These are phyloP conservation scores for Xylaria cubensis DNA, from an alignment of 495 filamentous ascomycete species.

Conservation along the genomic window DNA sequence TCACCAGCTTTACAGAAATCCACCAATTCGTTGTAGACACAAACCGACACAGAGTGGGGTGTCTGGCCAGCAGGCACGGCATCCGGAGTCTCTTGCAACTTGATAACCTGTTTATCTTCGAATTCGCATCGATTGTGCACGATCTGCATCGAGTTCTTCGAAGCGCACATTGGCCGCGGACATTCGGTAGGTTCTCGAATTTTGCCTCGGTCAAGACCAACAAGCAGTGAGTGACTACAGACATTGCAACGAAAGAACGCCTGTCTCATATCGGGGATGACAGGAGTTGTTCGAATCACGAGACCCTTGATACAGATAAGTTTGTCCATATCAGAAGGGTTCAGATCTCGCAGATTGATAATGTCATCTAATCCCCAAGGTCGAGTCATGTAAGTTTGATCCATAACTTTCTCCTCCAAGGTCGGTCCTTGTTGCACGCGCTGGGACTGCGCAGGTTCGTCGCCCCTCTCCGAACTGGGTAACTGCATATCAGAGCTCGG, in stretches of 20 bases:
- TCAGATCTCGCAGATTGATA: constrained; percentile 93
- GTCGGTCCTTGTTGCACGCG: constrained; percentile 42
- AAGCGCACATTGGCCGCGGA: constrained; percentile 81
- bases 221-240: constrained; percentile 88
- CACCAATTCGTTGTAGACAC: constrained; percentile 95
- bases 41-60: constrained; percentile 96
- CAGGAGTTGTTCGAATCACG: constrained; percentile 92
- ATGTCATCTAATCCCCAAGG: constrained; percentile 87
- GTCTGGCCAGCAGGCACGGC: constrained; percentile 93
- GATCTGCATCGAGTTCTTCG: constrained; percentile 96
- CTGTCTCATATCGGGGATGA: constrained; percentile 96
- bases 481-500: constrained; percentile 75
- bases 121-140: constrained; percentile 95
- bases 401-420: constrained; percentile 67
- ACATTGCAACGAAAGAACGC: constrained; percentile 95
- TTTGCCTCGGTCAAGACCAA: constrained; percentile 92
- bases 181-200: constrained; percentile 94
- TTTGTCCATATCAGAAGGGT: constrained; percentile 96
- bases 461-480: constrained; percentile 74
- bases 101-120: constrained; percentile 98
- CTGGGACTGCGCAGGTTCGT: constrained; percentile 51
- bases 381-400: constrained; percentile 81
- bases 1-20: constrained; percentile 98
- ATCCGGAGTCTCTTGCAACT: constrained; percentile 97
- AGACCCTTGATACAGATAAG: constrained; percentile 94